Evolutionary conservation across 257 asterid genomes (phyloP).

Genomic region (Eustoma russellianum): DNA sequence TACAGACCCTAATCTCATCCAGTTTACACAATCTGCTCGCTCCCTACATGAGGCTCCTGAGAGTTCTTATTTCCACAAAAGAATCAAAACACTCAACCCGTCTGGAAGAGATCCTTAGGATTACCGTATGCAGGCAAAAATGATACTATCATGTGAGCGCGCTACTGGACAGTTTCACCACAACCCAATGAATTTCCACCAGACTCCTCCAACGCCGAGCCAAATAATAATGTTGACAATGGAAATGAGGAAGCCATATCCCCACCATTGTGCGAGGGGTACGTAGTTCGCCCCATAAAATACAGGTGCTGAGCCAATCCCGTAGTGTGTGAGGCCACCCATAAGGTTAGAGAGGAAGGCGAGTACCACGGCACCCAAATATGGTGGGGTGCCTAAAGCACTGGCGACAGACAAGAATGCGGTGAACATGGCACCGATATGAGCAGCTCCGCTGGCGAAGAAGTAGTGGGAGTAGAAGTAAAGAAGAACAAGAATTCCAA

Average conservation of each 20-base stretch:
- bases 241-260: conserved; percentile 72
- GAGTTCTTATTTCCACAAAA: conserved; percentile 7
- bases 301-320: conserved; percentile 84
- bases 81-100: conserved; percentile 2
- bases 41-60: background rate
- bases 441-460: conserved; percentile 99
- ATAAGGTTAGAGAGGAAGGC: conserved; percentile 78
- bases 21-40: conserved; percentile 1
- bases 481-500: conserved; percentile 82
- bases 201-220: conserved; percentile 86
- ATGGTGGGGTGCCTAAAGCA: conserved; percentile 89
- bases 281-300: conserved; percentile 86
- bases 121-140: background rate
- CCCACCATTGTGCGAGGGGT: conserved; percentile 86
- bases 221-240: conserved; percentile 72
- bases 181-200: conserved; percentile 95
- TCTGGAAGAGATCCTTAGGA: background rate
- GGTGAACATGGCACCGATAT: conserved; percentile 96
- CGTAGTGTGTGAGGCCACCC: conserved; percentile 92
- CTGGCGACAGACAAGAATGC: conserved; percentile 88
- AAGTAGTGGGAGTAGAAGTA: conserved; percentile 97
- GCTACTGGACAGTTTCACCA: conserved; percentile 32
- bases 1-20: conserved; percentile 6
- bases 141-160: background rate
- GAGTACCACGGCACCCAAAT: conserved; percentile 69